Conservation (phyloP, 1,284 basidiomycete species). For the Naganishia albida region DNA sequence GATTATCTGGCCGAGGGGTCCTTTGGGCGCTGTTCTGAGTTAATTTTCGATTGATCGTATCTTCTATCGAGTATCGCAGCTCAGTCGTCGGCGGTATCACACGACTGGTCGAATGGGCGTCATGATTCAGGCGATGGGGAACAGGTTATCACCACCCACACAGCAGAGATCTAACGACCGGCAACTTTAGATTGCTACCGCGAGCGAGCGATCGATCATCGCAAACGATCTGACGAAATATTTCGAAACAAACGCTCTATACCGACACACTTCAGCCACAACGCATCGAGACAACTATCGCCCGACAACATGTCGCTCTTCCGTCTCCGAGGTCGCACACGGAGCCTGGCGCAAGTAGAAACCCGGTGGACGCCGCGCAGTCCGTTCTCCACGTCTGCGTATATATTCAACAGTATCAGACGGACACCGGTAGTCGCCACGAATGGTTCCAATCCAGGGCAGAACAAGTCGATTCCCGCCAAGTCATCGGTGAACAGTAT, state of each 20-base stretch:
- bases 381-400: conserved; percentile 10
- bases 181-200: too few species aligned
- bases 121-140: too few species aligned
- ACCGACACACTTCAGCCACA: not conserved
- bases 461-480: not conserved
- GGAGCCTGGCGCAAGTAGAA: not conserved
- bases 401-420: conserved; percentile 11
- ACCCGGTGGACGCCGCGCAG: too few species aligned
- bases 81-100: too few species aligned
- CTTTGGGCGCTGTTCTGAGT: too few species aligned
- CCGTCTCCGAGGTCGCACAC: conserved; percentile 8
- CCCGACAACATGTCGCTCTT: conserved; percentile 22
- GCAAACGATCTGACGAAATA: not conserved
- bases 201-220: not conserved
- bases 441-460: not conserved
- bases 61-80: too few species aligned
- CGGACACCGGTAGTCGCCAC: not conserved
- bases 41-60: too few species aligned
- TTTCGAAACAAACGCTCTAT: not conserved
- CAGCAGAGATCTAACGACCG: too few species aligned
- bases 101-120: too few species aligned
- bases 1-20: too few species aligned
- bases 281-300: too few species aligned
- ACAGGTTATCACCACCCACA: too few species aligned
- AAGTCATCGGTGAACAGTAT: conserved; percentile 6